Percentiles rank a stretch among this genome's conserved stretches.
phyloP scores from a whole-genome alignment of 306 rosid species.

The Dicorynia guianensis region DNA sequence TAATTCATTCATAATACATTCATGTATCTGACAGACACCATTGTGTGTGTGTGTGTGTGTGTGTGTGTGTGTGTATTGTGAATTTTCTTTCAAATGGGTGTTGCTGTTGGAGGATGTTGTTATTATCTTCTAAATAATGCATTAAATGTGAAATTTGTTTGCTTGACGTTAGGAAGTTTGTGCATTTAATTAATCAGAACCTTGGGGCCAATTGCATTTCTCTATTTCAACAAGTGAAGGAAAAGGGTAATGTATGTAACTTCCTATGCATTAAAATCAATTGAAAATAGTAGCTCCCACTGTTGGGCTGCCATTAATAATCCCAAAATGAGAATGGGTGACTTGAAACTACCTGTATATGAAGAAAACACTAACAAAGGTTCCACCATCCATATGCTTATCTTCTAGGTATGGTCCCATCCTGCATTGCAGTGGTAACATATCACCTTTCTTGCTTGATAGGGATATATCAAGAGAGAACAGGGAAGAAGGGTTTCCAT shows the following conservation, averaged over 20 bases:
- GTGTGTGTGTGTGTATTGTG: too few relatives aligned
- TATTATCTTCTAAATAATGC: background rate
- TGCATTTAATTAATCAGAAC: background rate
- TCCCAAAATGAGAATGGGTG: background rate
- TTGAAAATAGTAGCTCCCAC: background rate
- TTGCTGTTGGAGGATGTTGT: background rate
- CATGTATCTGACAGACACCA: background rate
- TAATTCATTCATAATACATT: too few relatives aligned
- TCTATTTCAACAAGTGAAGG: background rate
- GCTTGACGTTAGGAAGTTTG: background rate
- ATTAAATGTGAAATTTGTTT: background rate
- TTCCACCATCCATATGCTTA: background rate
- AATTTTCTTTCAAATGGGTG: background rate
- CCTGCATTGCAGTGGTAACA: too few relatives aligned
- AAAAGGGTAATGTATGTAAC: background rate
- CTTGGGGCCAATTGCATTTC: background rate
- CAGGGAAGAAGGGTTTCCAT: background rate
- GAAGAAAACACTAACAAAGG: background rate
- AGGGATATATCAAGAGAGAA: background rate
- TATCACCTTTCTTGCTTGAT: too few relatives aligned
- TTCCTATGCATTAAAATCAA: background rate
- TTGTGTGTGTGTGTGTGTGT: too few relatives aligned
- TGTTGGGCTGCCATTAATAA: background rate
- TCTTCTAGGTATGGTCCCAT: background rate
- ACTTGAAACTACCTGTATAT: background rate